Percentiles rank a stretch among this genome's conserved stretches.
These are phyloP conservation scores for Podaxis carcinomalis DNA, from an alignment of 768 basidiomycete genomes.

Conservation along the genomic window DNA sequence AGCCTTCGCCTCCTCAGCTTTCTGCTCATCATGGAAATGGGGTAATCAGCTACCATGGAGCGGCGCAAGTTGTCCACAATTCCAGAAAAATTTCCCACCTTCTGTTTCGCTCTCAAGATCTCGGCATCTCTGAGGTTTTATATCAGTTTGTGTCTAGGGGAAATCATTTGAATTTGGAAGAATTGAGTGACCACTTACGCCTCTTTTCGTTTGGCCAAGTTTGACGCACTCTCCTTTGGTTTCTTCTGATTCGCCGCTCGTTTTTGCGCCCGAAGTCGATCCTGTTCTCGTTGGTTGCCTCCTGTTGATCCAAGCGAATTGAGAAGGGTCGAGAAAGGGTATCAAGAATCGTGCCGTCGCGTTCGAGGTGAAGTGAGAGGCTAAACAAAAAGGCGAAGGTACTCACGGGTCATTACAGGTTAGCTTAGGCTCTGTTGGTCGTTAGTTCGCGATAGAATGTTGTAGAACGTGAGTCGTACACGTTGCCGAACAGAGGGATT, in stretches of 20 bases:
- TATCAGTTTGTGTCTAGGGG: conserved; percentile 14
- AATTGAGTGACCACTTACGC: conserved; percentile 45
- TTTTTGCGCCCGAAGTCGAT: conserved; percentile 72
- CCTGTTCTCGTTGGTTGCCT: conserved; percentile 79
- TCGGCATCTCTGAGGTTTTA: conserved; percentile 61
- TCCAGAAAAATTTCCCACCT: conserved; percentile 39
- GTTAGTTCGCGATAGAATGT: not conserved
- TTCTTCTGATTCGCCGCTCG: conserved; percentile 56
- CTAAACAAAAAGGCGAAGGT: conserved; percentile 6
- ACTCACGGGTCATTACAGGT: conserved; percentile 53
- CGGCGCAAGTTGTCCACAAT: not conserved
- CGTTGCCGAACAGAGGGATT: conserved; percentile 8
- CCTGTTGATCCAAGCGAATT: conserved; percentile 37
- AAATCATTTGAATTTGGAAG: conserved; percentile 9
- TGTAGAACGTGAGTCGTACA: conserved; percentile 11
- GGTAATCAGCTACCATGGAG: conserved; percentile 1
- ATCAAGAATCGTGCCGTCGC: conserved; percentile 16
- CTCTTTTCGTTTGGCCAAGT: conserved; percentile 69
- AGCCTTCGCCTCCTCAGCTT: conserved; percentile 50
- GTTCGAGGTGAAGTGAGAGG: conserved; percentile 11
- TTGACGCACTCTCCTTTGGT: conserved; percentile 64
- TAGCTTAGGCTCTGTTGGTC: not conserved
- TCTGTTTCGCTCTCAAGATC: conserved; percentile 72
- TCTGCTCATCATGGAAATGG: conserved; percentile 27
- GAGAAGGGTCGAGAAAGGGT: conserved; percentile 11